Base-by-base conservation (phyloP, 768 basidiomycete species). In the Galerina sulciceps region DNA sequence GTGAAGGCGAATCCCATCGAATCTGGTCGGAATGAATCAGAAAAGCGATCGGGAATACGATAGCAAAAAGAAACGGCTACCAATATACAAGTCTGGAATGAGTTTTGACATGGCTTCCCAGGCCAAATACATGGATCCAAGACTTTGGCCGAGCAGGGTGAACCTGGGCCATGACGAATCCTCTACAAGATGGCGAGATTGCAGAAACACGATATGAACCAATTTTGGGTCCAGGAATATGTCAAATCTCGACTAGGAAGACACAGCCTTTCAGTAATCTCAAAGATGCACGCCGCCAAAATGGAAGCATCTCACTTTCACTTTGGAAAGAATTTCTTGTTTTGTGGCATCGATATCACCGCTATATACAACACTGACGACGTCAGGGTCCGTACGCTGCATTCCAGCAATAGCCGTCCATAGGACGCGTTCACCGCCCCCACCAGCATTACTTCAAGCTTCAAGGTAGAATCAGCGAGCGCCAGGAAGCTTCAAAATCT, bases 1-100 rank as follows among this genome's bases (percentile, higher is more conserved):
- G 94, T 93, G 69, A 98, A 98, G 0, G 95, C 94, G 65, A 95
- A 97, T 26, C 97, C 97, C 96, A 99, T 99, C 0, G 95, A 94
- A 70, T 99, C 96, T 97, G 64, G 2, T 35, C 37, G 43, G 45
- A 40, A 41, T 18, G 44, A 58, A 47, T 61, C 22, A 64, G 57
- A 58, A 55, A 22, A 51, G 41, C 31, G 35, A 26, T 37, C 40
- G 34, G 40, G 36, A 36, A n/a, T 40, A 15, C 17, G 37, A 42
- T 35, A 34, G 45, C 8, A 40, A 17, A 43, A 18, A 26, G 26
- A 31, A 8, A 31, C 4, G 40, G 45, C 61, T 84, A 94, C 95
- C 95, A 37, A 99, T 90, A 75, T 87, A 99, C 1, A 96, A 76
- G 73, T 99, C 94, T 1, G 96, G 95, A 44, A 95, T 82, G 20